Base-by-base conservation (phyloP, 495 filamentous ascomycete species). In the Penicillium cataractarum region DNA sequence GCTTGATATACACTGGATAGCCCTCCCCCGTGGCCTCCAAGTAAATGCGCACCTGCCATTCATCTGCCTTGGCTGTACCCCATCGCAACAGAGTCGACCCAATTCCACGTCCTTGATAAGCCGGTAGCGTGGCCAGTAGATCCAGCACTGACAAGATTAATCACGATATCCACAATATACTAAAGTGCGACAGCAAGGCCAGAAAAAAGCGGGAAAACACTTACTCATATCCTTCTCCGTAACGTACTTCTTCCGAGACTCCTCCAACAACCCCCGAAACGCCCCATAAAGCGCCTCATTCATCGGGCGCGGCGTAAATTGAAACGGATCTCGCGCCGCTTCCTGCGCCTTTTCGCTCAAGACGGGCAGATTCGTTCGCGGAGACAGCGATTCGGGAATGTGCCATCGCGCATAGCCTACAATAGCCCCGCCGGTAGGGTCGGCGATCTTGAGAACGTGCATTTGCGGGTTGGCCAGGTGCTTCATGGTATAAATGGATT, bases 11-110 rank as follows among this genome's bases (percentile, higher is more conserved):
- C n/a, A 89, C 26, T 10, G 72, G 70, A 37, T 73, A 73, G 9
- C 86, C 85, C 9, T 74, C 74, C 7, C 75, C 78, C 33, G 83
- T 84, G 0, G 83, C 81, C 58, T 87, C 85, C 6, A 89, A 65
- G 71, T 82, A 89, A 6, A 81, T 68, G 50, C 78, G 75, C 26
- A 73, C 62, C 0, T 77, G 75, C 17, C 70, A 75, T 21, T 72
- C 68, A 70, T 88, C 85, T 7, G 83, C 85, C 65, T 74, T 74
- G 27, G 73, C 64, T 7, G 80, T 59, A 0, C 84, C 84, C 77
- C 80, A 84, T 35, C 72, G 63, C 40, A 88, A 54, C 15, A 89
- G 58, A 61, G 72, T 69, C 17, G 70, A 74, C 7, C 80, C 84
- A 0, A 83, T 74, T 0, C 86, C 86, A 57, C 71, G 75, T 2